Evolutionary conservation across 257 asterid genomes (phyloP).

Genomic region (Anisodus tanguticus): DNA sequence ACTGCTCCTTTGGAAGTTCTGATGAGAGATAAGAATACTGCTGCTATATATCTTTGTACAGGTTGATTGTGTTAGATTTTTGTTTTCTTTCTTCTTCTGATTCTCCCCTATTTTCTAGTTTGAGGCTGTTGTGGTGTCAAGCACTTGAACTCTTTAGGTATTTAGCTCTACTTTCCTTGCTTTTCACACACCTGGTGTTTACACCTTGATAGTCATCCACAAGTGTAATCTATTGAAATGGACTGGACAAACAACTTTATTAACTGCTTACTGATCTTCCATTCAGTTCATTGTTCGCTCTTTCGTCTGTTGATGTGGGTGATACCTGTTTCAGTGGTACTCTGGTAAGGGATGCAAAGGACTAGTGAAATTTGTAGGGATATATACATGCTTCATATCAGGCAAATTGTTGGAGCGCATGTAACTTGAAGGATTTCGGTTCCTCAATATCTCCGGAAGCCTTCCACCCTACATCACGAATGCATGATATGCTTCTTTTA

Average conservation of each 20-base stretch:
- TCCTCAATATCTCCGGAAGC: no score
- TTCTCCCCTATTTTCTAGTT: background rate
- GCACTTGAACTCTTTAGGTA: conserved; percentile 25
- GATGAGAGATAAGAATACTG: conserved; percentile 27
- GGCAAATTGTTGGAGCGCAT: background rate
- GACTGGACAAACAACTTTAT: conserved; percentile 13
- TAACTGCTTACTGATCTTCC: background rate
- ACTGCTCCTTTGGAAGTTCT: conserved; percentile 17
- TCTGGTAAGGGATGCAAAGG: background rate
- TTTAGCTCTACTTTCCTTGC: conserved; percentile 32
- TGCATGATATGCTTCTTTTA: no score
- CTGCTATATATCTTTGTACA: conserved; percentile 54
- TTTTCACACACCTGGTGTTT: conserved; percentile 22
- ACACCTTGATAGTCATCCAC: conserved; percentile 35
- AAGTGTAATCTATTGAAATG: conserved; percentile 56
- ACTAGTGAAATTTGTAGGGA: background rate
- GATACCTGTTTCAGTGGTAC: no score
- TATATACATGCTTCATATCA: background rate
- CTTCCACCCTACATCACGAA: no score
- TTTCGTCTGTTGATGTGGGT: no score
- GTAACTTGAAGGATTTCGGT: background rate
- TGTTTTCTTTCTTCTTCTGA: background rate
- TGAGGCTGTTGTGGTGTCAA: conserved; percentile 40
- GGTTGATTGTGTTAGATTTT: conserved; percentile 40
- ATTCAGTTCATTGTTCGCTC: background rate